Evolutionary conservation across 108 stramenopile species (phyloP).

Genomic region (Stephanodiscus minutulus): DNA sequence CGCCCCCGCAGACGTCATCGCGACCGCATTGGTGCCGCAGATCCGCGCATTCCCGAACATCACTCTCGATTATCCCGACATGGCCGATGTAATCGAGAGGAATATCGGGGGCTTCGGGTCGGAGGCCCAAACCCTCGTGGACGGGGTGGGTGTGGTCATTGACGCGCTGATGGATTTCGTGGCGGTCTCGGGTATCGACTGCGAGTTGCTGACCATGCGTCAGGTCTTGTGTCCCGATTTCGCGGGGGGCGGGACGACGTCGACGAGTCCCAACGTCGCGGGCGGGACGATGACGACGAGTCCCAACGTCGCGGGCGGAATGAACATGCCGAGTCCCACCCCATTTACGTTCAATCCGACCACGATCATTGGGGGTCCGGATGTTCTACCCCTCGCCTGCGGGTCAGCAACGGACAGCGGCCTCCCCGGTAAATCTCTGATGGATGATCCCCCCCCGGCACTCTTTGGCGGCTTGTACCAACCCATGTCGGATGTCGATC

Average conservation of each 20-base stretch:
- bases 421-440: slow-evolving; percentile 1
- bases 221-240: slow-evolving; percentile 6
- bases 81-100: slow-evolving; percentile 9
- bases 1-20: slow-evolving; percentile 14
- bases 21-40: slow-evolving; percentile 28
- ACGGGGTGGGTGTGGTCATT: slow-evolving; percentile 24
- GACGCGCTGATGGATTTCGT: slow-evolving; percentile 25
- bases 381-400: not conserved
- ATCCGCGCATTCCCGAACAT: slow-evolving; percentile 6
- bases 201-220: slow-evolving; percentile 24
- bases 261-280: not conserved
- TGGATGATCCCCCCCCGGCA: slow-evolving; percentile 6
- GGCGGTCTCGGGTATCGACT: slow-evolving; percentile 12
- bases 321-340: not conserved
- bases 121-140: slow-evolving; percentile 16
- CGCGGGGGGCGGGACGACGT: no score
- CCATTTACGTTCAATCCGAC: not conserved
- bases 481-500: slow-evolving; percentile 30
- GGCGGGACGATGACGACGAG: not conserved
- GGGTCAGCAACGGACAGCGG: slow-evolving; percentile 19
- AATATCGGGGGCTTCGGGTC: slow-evolving; percentile 34
- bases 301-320: not conserved
- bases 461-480: slow-evolving; percentile 26
- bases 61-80: no score
- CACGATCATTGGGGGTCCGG: not conserved